These are phyloP conservation scores for Lasiodiplodia theobromae DNA, from an alignment of 2,329 filamentous ascomycete genomes.

Conservation along the genomic window DNA sequence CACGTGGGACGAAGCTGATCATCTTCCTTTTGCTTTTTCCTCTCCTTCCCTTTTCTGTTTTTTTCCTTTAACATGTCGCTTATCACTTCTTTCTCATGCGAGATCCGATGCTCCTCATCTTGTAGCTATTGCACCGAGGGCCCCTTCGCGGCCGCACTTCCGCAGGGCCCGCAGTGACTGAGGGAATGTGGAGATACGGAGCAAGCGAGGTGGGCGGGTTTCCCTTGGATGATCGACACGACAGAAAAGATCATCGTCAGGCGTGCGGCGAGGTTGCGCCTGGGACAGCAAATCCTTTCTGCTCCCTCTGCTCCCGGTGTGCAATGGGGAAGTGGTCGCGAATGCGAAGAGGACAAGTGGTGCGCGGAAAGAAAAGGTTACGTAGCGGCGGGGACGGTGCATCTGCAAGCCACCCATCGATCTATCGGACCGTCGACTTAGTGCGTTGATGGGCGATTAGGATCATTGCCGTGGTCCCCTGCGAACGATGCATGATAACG, in stretches of 20 bases:
- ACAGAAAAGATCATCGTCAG: constrained; percentile 1
- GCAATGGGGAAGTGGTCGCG: background rate
- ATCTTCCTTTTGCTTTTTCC: background rate
- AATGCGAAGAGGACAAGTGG: constrained; percentile 5
- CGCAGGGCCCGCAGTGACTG: background rate
- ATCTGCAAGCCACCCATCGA: constrained; percentile 18
- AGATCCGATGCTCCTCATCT: background rate
- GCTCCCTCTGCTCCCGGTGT: background rate
- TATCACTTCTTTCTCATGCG: background rate
- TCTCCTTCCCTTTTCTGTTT: background rate
- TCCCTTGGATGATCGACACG: constrained; percentile 2
- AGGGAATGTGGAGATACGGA: constrained; percentile 5
- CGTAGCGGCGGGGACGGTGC: background rate
- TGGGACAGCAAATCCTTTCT: background rate
- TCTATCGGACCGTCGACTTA: constrained; percentile 17
- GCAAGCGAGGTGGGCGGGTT: constrained; percentile 13
- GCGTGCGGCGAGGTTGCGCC: background rate
- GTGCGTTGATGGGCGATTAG: constrained; percentile 1
- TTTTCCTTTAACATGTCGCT: background rate
- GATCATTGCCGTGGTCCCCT: background rate
- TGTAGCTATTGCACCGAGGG: background rate
- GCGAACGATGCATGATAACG: background rate
- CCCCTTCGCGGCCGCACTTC: background rate
- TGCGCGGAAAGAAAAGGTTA: constrained; percentile 1
- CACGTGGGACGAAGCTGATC: background rate